Conservation (phyloP, 2,329 filamentous ascomycete species). For the Madurella mycetomatis region DNA sequence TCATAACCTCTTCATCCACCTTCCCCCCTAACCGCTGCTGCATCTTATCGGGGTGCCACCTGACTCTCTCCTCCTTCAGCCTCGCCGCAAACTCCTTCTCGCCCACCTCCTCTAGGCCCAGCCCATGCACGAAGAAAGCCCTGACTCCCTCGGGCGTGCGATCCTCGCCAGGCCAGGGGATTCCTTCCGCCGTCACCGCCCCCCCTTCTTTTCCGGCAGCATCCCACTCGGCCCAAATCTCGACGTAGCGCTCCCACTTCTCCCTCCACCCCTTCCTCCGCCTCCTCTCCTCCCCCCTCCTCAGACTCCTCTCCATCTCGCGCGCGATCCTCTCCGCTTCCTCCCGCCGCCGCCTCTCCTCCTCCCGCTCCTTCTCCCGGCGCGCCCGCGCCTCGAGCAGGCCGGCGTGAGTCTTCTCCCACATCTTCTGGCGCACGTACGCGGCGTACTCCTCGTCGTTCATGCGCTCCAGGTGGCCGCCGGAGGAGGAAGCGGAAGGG, state of each 20-base stretch:
- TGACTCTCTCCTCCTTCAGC: slow-evolving; percentile 79
- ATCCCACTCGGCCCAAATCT: slow-evolving; percentile 58
- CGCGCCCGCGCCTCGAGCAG: slow-evolving; percentile 70
- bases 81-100: slow-evolving; percentile 43
- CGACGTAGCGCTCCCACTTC: slow-evolving; percentile 61
- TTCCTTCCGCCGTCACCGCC: slow-evolving; percentile 27
- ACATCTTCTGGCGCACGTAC: slow-evolving; percentile 86
- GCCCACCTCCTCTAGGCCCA: slow-evolving; percentile 41
- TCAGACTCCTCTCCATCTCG: slow-evolving; percentile 66
- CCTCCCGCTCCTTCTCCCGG: slow-evolving; percentile 50
- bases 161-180: slow-evolving; percentile 60
- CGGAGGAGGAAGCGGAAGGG: not conserved
- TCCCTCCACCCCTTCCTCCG: slow-evolving; percentile 50
- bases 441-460: slow-evolving; percentile 86
- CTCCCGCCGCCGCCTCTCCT: slow-evolving; percentile 33
- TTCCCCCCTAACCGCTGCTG: slow-evolving; percentile 77
- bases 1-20: slow-evolving; percentile 68
- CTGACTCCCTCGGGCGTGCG: slow-evolving; percentile 57
- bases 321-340: slow-evolving; percentile 47
- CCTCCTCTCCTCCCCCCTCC: slow-evolving; percentile 60
- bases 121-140: slow-evolving; percentile 59
- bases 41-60: slow-evolving; percentile 98
- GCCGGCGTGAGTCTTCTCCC: slow-evolving; percentile 87
- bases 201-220: slow-evolving; percentile 21
- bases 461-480: slow-evolving; percentile 72